A percentile compares a stretch with the other conserved stretches of the same genome.
phyloP scores from a whole-genome alignment of 805 yeast species.

The Yarrowia sp. region DNA sequence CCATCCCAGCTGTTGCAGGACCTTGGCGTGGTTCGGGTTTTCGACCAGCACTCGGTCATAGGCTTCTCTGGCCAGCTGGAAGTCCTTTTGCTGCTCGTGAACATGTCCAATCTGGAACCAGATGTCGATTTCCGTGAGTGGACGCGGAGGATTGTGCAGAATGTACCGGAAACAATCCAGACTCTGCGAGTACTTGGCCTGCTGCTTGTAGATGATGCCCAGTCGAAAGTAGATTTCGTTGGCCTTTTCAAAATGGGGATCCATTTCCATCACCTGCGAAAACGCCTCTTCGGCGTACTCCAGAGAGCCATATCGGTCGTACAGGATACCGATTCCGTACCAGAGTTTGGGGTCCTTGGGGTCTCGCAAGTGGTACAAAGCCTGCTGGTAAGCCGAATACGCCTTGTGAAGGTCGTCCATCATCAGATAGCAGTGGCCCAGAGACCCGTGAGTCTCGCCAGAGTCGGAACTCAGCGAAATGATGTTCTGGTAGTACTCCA shows the following conservation, averaged over 20 bases:
- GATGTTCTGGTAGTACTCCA: slow-evolving; percentile 88
- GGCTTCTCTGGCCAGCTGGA: slow-evolving; percentile 88
- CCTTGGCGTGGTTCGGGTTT: slow-evolving; percentile 93
- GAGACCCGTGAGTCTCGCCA: slow-evolving; percentile 95
- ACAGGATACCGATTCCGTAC: slow-evolving; percentile 97
- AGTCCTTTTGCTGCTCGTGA: slow-evolving; percentile 88
- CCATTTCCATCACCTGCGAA: slow-evolving; percentile 91
- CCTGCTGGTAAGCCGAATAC: slow-evolving; percentile 94
- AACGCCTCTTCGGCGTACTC: slow-evolving; percentile 99
- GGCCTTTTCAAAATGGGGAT: slow-evolving; percentile 93
- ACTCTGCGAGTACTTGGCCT: slow-evolving; percentile 78
- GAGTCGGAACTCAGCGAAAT: slow-evolving; percentile 75
- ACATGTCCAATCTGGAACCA: slow-evolving; percentile 99
- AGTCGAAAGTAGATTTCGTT: slow-evolving; percentile 93
- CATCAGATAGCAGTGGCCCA: slow-evolving; percentile 94
- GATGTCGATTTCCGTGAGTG: slow-evolving; percentile 92
- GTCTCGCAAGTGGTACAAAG: slow-evolving; percentile 82
- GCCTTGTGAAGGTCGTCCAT: slow-evolving; percentile 94
- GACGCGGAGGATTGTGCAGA: slow-evolving; percentile 86
- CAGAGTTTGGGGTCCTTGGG: slow-evolving; percentile 95
- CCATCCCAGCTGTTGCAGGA: slow-evolving; percentile 93
- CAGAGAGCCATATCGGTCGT: slow-evolving; percentile 91
- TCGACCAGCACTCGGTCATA: slow-evolving; percentile 87
- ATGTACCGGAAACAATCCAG: slow-evolving; percentile 94
- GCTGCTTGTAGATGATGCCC: slow-evolving; percentile 95